A percentile compares a stretch with the other conserved stretches of the same genome.
These are phyloP conservation scores for Penicillium psychrosexuale DNA, from an alignment of 2,329 filamentous ascomycete genomes.

Conservation along the genomic window DNA sequence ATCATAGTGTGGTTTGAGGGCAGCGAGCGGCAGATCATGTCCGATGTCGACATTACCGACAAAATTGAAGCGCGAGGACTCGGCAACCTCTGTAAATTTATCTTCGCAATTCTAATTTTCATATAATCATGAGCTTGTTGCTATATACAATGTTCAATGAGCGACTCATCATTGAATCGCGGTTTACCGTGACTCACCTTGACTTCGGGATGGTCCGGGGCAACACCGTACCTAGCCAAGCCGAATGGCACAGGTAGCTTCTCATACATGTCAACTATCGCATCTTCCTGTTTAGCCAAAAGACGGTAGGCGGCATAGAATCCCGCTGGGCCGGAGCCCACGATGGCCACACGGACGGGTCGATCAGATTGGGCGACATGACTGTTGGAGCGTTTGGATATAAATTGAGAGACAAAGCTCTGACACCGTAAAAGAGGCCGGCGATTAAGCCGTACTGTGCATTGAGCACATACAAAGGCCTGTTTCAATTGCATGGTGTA, in stretches of 20 bases:
- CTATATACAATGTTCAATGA: background rate
- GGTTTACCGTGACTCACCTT: conserved; percentile 60
- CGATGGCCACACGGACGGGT: conserved; percentile 75
- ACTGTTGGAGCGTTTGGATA: conserved; percentile 30
- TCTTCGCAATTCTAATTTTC: conserved; percentile 78
- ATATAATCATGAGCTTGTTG: background rate
- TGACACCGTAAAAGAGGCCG: conserved; percentile 6
- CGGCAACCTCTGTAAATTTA: conserved; percentile 85
- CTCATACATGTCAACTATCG: conserved; percentile 92
- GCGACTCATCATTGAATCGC: background rate
- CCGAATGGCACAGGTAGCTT: conserved; percentile 88
- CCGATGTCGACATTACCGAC: conserved; percentile 86
- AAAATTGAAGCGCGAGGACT: conserved; percentile 79
- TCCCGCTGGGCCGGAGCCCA: conserved; percentile 91
- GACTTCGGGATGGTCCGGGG: conserved; percentile 97
- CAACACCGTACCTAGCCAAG: conserved; percentile 88
- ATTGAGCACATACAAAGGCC: conserved; percentile 30
- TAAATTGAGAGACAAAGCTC: conserved; percentile 4
- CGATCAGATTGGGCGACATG: conserved; percentile 37
- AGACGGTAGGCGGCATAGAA: conserved; percentile 91
- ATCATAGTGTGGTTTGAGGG: conserved; percentile 79
- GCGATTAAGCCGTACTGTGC: conserved; percentile 22
- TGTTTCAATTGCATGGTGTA: conserved; percentile 27
- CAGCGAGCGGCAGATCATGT: conserved; percentile 61
- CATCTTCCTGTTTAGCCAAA: conserved; percentile 69